Conservation (phyloP, 331 rosid species). For the Rhamnella rubrinervis region DNA sequence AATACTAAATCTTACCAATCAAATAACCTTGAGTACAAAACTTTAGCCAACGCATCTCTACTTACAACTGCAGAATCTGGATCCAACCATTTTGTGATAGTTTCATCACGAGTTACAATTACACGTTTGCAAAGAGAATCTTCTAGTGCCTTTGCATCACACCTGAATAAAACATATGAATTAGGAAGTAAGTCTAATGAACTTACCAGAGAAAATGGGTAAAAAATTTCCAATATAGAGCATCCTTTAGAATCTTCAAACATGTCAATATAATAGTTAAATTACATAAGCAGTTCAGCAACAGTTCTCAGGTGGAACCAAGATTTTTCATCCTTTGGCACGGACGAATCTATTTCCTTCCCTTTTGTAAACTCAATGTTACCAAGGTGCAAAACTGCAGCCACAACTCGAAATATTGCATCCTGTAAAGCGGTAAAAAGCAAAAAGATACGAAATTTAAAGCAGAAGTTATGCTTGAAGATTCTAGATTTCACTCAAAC, state of each 20-base stretch:
- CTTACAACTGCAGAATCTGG: constrained; percentile 84
- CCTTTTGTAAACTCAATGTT: constrained; percentile 95
- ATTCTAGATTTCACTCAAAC: constrained; percentile 19
- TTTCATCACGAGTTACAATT: constrained; percentile 93
- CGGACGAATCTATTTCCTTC: constrained; percentile 80
- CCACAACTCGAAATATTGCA: constrained; percentile 96
- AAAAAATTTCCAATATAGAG: constrained; percentile 18
- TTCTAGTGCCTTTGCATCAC: constrained; percentile 87
- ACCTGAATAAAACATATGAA: constrained; percentile 54
- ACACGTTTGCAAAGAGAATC: constrained; percentile 97
- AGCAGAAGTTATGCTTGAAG: constrained; percentile 20
- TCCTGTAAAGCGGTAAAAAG: constrained; percentile 52
- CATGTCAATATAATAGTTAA: constrained; percentile 25
- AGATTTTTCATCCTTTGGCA: constrained; percentile 91
- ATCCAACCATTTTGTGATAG: constrained; percentile 86
- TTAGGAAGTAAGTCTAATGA: constrained; percentile 12
- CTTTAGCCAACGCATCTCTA: constrained; percentile 90
- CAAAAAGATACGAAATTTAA: constrained; percentile 18
- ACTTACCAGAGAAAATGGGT: constrained; percentile 27
- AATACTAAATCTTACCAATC: constrained; percentile 66
- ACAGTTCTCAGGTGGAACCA: constrained; percentile 77
- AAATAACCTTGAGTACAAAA: constrained; percentile 80
- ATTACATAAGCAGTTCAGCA: constrained; percentile 89
- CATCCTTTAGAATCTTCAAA: constrained; percentile 19
- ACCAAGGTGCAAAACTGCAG: constrained; percentile 96